Conservation (phyloP, 768 basidiomycete species). For the Boletus vinaceobasis region DNA sequence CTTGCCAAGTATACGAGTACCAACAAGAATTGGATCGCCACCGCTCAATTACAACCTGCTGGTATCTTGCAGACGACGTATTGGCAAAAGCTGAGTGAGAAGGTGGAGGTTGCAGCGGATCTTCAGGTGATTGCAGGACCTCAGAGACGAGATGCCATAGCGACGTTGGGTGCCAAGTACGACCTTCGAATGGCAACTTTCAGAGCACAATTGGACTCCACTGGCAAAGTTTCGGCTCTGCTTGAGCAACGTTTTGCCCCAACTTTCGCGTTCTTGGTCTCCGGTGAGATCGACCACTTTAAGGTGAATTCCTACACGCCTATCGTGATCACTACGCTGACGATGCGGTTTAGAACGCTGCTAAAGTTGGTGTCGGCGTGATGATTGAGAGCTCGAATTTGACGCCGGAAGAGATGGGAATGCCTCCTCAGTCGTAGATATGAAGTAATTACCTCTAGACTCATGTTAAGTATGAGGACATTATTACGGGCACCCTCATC, state of each 20-base stretch:
- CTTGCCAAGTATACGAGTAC: constrained; percentile 73
- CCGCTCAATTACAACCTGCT: constrained; percentile 78
- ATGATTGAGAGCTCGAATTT: constrained; percentile 89
- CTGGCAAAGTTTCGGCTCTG: constrained; percentile 91
- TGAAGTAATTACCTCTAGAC: constrained; percentile 29
- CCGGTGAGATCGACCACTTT: constrained; percentile 98
- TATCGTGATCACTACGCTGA: background rate
- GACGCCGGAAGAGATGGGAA: constrained; percentile 81
- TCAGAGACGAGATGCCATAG: constrained; percentile 82
- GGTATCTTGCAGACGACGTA: constrained; percentile 90
- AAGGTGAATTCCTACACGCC: constrained; percentile 54
- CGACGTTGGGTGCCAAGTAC: constrained; percentile 94
- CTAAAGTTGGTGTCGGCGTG: constrained; percentile 94
- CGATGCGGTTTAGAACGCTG: constrained; percentile 61
- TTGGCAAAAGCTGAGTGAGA: constrained; percentile 93
- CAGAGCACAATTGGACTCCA: constrained; percentile 91
- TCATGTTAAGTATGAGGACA: constrained; percentile 18
- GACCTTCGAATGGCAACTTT: constrained; percentile 93
- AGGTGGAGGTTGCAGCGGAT: constrained; percentile 97
- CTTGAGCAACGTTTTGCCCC: constrained; percentile 97
- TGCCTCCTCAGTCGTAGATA: constrained; percentile 50
- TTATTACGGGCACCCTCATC: constrained; percentile 17
- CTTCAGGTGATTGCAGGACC: constrained; percentile 78
- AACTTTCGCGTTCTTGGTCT: constrained; percentile 88
- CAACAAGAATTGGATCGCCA: constrained; percentile 87